phyloP scores from a whole-genome alignment of 257 asterid genomes.

The Primulina tabacum region DNA sequence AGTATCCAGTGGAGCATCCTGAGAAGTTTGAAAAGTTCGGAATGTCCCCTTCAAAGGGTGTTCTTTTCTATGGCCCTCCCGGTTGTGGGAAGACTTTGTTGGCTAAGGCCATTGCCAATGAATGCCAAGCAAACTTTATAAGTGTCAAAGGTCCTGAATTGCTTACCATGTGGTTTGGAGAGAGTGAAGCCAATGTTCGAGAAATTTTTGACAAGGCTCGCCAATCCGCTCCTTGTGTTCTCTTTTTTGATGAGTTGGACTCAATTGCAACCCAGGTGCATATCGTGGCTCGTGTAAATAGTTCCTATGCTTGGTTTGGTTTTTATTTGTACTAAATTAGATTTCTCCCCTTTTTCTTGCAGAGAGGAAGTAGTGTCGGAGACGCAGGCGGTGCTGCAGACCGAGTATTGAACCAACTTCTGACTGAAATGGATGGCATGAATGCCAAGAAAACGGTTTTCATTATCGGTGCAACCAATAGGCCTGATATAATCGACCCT shows the following conservation, averaged over 20 bases:
- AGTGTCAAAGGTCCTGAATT: slow-evolving; percentile 90
- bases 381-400: slow-evolving; percentile 97
- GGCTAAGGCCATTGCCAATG: slow-evolving; percentile 93
- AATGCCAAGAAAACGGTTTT: slow-evolving; percentile 86
- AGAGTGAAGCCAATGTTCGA: slow-evolving; percentile 91
- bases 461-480: slow-evolving; percentile 83
- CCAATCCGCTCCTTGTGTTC: slow-evolving; percentile 88
- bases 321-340: not conserved
- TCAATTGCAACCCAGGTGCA: slow-evolving; percentile 92
- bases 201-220: slow-evolving; percentile 93
- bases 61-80: slow-evolving; percentile 89
- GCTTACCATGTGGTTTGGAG: slow-evolving; percentile 98
- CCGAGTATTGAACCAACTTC: slow-evolving; percentile 81
- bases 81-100: slow-evolving; percentile 89
- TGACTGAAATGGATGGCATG: slow-evolving; percentile 96
- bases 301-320: not conserved
- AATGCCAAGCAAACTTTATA: slow-evolving; percentile 91
- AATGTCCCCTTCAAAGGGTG: slow-evolving; percentile 96
- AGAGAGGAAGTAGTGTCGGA: slow-evolving; percentile 86
- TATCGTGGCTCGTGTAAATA: slow-evolving; percentile 3
- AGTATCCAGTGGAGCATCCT: slow-evolving; percentile 96
- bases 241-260: slow-evolving; percentile 88
- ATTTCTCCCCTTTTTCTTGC: slow-evolving; percentile 21
- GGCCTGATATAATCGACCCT: slow-evolving; percentile 88
- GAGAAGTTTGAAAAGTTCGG: slow-evolving; percentile 96